Percentiles rank a stretch among this genome's conserved stretches.
Conservation (phyloP, 805 yeast genomes). For the Ogataea henricii region DNA sequence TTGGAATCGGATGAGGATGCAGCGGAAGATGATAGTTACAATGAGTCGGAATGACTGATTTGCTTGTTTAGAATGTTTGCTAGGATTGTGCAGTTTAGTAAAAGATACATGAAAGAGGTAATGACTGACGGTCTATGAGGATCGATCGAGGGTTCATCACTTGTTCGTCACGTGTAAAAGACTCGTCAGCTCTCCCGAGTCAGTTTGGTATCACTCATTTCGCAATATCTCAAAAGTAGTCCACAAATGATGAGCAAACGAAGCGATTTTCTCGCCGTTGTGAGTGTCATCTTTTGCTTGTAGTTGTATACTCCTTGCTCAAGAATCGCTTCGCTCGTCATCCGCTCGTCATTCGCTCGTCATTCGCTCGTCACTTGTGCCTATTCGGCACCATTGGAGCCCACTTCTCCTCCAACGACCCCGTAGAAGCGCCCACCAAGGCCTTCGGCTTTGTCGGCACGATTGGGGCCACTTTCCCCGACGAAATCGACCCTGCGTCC, state of each 20-base stretch:
- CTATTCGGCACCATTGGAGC: constrained; percentile 36
- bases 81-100: not conserved
- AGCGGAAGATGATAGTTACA: constrained; percentile 23
- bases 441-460: constrained; percentile 36
- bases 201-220: no score
- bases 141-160: no score
- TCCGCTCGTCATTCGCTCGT: not conserved
- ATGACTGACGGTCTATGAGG: no score
- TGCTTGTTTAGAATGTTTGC: not conserved
- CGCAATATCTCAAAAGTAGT: no score
- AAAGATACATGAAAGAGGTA: not conserved
- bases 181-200: no score
- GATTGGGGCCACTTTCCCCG: constrained; percentile 32
- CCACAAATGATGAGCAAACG: no score
- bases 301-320: no score
- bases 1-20: constrained; percentile 5
- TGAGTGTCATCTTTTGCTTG: no score
- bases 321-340: no score
- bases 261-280: no score
- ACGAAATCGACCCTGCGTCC: constrained; percentile 7
- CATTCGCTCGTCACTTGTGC: constrained; percentile 19
- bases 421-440: constrained; percentile 22
- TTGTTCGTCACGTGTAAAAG: no score
- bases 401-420: constrained; percentile 23
- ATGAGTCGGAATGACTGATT: constrained; percentile 18